Conservation (phyloP, 73 alveolate genomes). For the Effrenium voratum region DNA sequence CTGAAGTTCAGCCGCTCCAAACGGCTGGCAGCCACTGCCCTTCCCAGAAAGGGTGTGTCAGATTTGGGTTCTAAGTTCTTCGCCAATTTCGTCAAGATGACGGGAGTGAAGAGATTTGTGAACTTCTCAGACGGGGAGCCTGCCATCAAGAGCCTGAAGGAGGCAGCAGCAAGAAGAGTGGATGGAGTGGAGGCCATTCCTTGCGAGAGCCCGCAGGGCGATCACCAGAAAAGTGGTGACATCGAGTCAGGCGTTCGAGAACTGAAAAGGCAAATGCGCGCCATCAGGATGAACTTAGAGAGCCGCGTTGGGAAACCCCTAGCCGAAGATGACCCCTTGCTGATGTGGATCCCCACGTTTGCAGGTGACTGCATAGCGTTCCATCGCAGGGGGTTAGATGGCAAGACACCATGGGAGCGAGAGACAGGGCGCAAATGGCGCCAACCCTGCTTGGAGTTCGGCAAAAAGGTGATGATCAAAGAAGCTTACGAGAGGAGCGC, state of each 20-base stretch:
- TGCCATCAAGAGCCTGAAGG: not conserved
- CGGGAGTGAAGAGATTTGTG: not conserved
- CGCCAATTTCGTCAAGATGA: not conserved
- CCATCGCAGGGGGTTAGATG: slow-evolving; percentile 24
- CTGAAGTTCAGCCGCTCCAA: slow-evolving; percentile 7
- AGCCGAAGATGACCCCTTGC: not conserved
- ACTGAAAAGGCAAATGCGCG: slow-evolving; percentile 17
- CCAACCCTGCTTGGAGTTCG: not conserved
- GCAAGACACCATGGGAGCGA: slow-evolving; percentile 21
- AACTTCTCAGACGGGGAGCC: slow-evolving; percentile 9
- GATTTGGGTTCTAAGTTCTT: not conserved
- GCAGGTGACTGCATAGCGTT: slow-evolving; percentile 10
- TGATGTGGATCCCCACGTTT: slow-evolving; percentile 25
- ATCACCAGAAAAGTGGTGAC: not conserved
- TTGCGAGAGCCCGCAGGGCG: slow-evolving; percentile 3
- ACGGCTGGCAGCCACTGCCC: not conserved
- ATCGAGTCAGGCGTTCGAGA: slow-evolving; percentile 18
- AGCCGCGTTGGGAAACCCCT: not conserved
- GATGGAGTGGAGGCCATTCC: not conserved
- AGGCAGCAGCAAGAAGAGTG: not conserved
- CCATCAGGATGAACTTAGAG: not conserved
- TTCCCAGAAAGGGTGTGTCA: not conserved
- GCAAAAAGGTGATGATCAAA: not conserved
- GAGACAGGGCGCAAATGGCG: slow-evolving; percentile 22
- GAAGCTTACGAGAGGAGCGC: not conserved